These are phyloP conservation scores for Phyllosticta paracitricarpa DNA, from an alignment of 2,329 filamentous ascomycete genomes.

Conservation along the genomic window DNA sequence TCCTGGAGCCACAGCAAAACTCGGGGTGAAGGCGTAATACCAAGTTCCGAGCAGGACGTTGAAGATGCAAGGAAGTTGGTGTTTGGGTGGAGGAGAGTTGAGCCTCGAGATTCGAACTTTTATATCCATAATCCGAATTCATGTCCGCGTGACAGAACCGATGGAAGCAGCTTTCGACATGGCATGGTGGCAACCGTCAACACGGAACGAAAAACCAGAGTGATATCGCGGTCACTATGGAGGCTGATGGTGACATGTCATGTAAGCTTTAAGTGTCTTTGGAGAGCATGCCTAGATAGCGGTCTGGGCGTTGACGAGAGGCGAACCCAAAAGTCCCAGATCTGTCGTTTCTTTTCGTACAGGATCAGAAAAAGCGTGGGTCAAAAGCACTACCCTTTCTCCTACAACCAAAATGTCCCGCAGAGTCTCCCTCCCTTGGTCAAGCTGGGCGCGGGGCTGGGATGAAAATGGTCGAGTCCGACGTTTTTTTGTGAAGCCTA, in stretches of 20 bases:
- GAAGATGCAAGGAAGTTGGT: no score
- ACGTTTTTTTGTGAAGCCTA: constrained; percentile 7
- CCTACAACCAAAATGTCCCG: not conserved
- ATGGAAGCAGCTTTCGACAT: not conserved
- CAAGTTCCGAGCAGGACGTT: no score
- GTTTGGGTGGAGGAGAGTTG: no score
- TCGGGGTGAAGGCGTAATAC: no score
- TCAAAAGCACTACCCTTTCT: not conserved
- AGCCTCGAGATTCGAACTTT: no score
- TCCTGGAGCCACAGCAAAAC: no score
- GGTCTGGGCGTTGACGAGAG: not conserved
- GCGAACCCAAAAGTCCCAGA: not conserved
- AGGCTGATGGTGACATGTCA: not conserved
- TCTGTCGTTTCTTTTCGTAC: not conserved
- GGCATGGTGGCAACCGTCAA: not conserved
- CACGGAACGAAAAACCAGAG: no score
- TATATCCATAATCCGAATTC: no score
- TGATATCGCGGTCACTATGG: not conserved
- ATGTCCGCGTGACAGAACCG: no score
- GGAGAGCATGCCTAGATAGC: not conserved
- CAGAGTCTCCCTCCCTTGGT: not conserved
- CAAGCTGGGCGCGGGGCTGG: not conserved
- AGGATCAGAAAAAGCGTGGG: not conserved
- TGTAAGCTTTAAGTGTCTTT: not conserved
- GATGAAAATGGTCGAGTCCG: not conserved